Base-by-base conservation (phyloP, 768 basidiomycete genomes). In the Pleurotus pulmonarius region DNA sequence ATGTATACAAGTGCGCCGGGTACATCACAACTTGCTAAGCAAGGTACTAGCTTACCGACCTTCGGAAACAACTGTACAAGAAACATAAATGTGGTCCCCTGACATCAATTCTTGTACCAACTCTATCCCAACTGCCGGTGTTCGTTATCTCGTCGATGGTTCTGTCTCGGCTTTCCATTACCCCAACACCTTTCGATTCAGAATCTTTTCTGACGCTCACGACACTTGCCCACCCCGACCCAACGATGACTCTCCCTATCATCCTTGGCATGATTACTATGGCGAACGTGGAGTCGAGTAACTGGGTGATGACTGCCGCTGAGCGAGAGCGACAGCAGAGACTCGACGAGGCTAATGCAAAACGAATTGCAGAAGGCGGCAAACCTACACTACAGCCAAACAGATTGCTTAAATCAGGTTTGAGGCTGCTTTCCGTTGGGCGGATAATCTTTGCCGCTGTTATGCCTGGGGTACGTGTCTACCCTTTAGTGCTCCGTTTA, bases 131-230 rank as follows among this genome's bases (percentile, higher is more conserved):
- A 65, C 72, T 90, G 11, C 89, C 90, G 9, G 70, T 90, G 8
- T 92, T 92, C 67, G 70, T 91, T 47, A 73, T 81, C n/a, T 75
- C 83, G 46, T 86, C 86, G 9, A 67, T 85, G 59, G 67, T 83
- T 46, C 74, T 92, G 45, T 74, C 74, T 46, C 75, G 77, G 25
- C 73, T 84, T 15, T 81, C 87, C 1, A 69, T 77, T 56, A 69
- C 80, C 37, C 79, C 79, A 9, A 87, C 88, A 11, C 87, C 84
- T 7, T 79, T 92, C 59, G 88, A 90, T 70, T 82, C 86, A 1
- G 91, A 93, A 67, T 80, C 87, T 5, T 90, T 92, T 70, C 66
- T 90, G 38, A 87, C 88, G 0, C 77, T 93, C 38, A 81, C 87
- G 4, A 84, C 86, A 3, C 72, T 92, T 48, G 73, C 83, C 9